Evolutionary conservation across 192 early-diverging fungal genomes (phyloP), one percentile per base, ranked within the genome.

Genomic region (Backusella australiensis): DNA sequence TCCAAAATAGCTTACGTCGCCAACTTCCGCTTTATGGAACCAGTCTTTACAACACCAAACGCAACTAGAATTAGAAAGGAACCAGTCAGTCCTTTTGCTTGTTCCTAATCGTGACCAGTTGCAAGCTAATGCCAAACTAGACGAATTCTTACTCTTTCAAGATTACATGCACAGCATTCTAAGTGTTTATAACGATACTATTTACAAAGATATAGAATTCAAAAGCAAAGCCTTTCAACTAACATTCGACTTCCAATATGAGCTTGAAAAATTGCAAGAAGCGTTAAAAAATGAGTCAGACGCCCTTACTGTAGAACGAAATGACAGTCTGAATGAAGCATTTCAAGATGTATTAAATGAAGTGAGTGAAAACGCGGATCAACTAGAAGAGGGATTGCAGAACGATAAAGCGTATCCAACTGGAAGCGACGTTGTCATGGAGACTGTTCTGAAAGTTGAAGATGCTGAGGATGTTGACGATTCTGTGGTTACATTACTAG

Each of bases 361-460:
- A 67, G 82, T 86, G 5, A 69, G 85, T 29, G 65, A 81, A 41
- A 69, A 73, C 23, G 85, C 85, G 0, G 85, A 86, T 78, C 72
- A 74, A 7, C 26, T 86, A 12, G 85, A 86, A 71, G 52, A 83
- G 66, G 79, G 44, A 5, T 80, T 85, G 76, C 80, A 78, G 14
- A 44, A 75, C 11, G 66, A 85, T 29, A 76, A 73, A 49, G 12
- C 34, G 3, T 38, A 56, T 5, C 81, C 78, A 67, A 42, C 72
- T 19, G 35, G 32, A 6, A 74, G 76, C 38, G 56, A 67, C 44
- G 81, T 69, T 26, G 21, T 46, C 34, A 59, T 86, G 7, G 85
- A 86, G 59, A 86, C 85, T 0, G 85, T 86, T 1, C 34, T 86
- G 12, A 86, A 82, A 69, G 21, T 86, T 19, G 73, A 81, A 35